Base-by-base conservation (phyloP, 352 stramenopile species). In the Detonula confervacea region DNA sequence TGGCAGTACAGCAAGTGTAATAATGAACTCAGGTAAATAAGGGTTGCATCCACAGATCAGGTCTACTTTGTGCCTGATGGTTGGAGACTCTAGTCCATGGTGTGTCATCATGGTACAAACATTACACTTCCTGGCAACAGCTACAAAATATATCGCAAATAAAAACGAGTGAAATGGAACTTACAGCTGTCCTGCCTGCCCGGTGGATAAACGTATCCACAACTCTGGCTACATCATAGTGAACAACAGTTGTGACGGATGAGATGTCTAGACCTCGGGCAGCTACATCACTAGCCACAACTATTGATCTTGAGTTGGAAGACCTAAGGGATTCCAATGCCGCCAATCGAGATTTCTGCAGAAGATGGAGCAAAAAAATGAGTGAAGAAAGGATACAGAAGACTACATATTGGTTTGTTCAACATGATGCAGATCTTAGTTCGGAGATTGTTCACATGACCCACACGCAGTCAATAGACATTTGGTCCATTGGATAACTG, bases 181-280 rank as follows among this genome's bases (percentile, higher is more conserved):
- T 79, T 83, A 94, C 89, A 82, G 96, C 96, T 33, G 96, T 98
- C 87, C 96, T 90, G 62, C 96, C 96, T 66, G 95, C 96, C 70
- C 96, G 94, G 76, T 98, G 96, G 52, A 98, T 91, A 85, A 98
- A 98, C 22, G 96, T 95, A 83, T 98, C 95, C 0, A 97, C 96
- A 12, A 91, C 95, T 22, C 95, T 89, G 14, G 96, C 94, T 73
- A 97, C 96, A 84, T 98, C 96, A 84, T 98, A 98, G 87, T 98
- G 96, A 18, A 98, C 91, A 8, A 98, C 95, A 42, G 97, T 97
- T 63, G 97, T 87, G 37, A 98, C 95, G 47, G 92, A 96, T 47
- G 95, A 93, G 82, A 93, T 90, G 81, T 94, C 88, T 22, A 94
- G 76, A 52, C 90, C 90, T 61, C 90, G 73, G 18, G 87, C 87